Base-by-base conservation (phyloP, 164 flowering plant species). In the Nymphaea thermarum region DNA sequence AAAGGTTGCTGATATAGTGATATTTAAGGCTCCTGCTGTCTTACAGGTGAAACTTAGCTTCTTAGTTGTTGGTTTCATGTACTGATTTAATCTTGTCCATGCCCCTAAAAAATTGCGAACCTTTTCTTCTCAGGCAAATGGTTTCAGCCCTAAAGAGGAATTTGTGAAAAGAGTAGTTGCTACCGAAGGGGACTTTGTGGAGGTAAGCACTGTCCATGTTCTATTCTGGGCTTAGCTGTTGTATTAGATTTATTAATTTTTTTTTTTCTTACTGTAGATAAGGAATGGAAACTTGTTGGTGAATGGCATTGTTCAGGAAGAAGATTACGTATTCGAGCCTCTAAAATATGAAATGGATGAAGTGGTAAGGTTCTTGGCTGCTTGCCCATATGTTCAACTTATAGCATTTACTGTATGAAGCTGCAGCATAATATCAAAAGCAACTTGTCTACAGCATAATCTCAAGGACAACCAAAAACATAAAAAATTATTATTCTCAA, bases 111-210 rank as follows among this genome's bases (percentile, higher is more conserved):
- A n/a, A 7, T 10, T 11, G 2, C 16, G 66, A 8, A 60, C 43
- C 51, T 59, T 5, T 16, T 66, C 55, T 72, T 18, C 79, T 71
- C 74, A 94, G 99, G 83, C 82, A 80, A 15, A 72, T 74, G 99
- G 98, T 70, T 86, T 12, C 67, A 83, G 81, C 71, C 76, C 92
- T 3, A 79, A 79, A 6, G 98, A 90, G 68, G 93, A 82, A 6
- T 92, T 95, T 68, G 87, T 95, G 47, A 95, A 95, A 80, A 83
- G 99, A 77, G 75, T 95, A 64, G 99, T 95, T 25, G 99, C 98
- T 43, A 90, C 65, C 73, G 94, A 81, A 61, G 98, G 99, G 67
- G 98, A 95, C 70, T 79, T 18, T 80, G 94, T 95, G 64, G 98
- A 87, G 69, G 99, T 91, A 74, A 77, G 83, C 41, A 55, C 12